A percentile compares a stretch with the other conserved stretches of the same genome.
Evolutionary conservation across 148 eudicot genomes (phyloP).

Genomic region (Camellia granthamiana): DNA sequence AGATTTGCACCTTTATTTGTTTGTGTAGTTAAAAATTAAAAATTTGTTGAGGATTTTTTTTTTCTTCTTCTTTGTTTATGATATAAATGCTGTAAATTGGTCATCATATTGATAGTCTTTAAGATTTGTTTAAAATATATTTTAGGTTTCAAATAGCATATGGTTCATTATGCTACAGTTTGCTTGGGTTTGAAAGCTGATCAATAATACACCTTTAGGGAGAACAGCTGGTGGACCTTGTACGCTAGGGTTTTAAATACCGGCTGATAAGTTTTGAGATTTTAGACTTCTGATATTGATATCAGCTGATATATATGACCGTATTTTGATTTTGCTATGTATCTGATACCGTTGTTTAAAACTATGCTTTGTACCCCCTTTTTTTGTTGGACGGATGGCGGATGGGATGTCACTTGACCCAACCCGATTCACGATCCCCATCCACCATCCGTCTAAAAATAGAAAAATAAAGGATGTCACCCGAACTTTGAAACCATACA

Average conservation of each 20-base stretch:
- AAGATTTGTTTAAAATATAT: not conserved
- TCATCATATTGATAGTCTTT: not conserved
- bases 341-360: no score
- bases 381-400: no score
- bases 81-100: not conserved
- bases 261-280: no score
- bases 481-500: no score
- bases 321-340: no score
- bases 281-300: no score
- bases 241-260: not conserved
- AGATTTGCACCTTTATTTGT: slow-evolving; percentile 19
- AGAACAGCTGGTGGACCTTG: not conserved
- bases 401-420: no score
- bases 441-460: no score
- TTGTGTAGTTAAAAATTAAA: not conserved
- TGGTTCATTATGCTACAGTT: not conserved
- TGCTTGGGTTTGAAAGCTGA: not conserved
- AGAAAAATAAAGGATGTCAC: not conserved
- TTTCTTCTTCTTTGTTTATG: not conserved
- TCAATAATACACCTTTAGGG: not conserved
- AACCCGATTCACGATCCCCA: no score
- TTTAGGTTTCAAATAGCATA: not conserved
- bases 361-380: no score
- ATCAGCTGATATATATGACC: no score
- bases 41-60: no score